Conservation (phyloP, 805 yeast species). For the Blastobotrys robertii region DNA sequence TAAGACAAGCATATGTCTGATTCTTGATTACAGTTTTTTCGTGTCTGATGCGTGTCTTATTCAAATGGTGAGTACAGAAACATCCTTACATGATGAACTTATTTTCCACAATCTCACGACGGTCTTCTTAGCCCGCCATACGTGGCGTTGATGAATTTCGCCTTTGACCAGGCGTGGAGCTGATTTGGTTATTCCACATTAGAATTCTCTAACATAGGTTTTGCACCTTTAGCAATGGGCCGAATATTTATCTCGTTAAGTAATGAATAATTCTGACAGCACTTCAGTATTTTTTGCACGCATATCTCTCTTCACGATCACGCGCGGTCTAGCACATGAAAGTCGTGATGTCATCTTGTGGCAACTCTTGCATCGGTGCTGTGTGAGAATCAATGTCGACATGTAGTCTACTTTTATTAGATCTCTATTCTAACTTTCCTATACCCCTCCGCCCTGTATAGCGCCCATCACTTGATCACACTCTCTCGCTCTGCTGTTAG, state of each 20-base stretch:
- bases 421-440: not conserved
- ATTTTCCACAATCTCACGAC: conserved; percentile 53
- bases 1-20: conserved; percentile 99
- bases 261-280: not conserved
- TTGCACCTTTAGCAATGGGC: not conserved
- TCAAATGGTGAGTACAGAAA: conserved; percentile 11
- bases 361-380: too few relatives aligned
- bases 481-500: conserved; percentile 7
- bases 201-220: not conserved
- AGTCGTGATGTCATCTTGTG: not conserved
- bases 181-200: conserved; percentile 17
- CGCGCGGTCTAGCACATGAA: not conserved
- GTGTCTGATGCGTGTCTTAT: conserved; percentile 37
- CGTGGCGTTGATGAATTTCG: conserved; percentile 62
- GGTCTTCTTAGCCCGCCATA: conserved; percentile 51
- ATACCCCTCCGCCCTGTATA: too few relatives aligned
- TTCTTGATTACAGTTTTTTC: conserved; percentile 52
- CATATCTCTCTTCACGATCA: not conserved
- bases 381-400: not conserved
- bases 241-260: not conserved
- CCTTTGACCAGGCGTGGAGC: conserved; percentile 82
- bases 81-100: conserved; percentile 36
- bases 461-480: not conserved
- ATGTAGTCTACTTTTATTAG: not conserved
- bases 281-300: not conserved